Percentiles rank a stretch among this genome's conserved stretches.
These are phyloP conservation scores for Emergomyces orientalis DNA, from an alignment of 2,329 filamentous ascomycete genomes.

Conservation along the genomic window DNA sequence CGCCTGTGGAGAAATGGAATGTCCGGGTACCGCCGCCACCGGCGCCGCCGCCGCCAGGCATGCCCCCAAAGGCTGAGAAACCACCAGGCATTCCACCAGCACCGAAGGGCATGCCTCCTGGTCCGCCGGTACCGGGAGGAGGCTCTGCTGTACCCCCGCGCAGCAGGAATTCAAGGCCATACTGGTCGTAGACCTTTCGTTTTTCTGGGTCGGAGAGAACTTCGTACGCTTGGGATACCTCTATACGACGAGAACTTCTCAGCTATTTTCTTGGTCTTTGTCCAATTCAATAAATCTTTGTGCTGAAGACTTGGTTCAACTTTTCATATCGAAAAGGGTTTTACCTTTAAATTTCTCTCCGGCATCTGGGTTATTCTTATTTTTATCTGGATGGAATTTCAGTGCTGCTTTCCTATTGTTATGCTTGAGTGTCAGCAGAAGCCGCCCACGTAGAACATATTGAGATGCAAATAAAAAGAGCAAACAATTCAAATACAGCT, in stretches of 20 bases:
- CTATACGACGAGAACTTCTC: constrained; percentile 36
- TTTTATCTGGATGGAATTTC: constrained; percentile 96
- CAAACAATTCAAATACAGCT: background rate
- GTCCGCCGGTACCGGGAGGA: constrained; percentile 45
- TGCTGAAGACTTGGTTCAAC: background rate
- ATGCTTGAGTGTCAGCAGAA: constrained; percentile 10
- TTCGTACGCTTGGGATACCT: constrained; percentile 94
- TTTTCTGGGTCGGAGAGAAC: constrained; percentile 96
- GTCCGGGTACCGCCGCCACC: constrained; percentile 39
- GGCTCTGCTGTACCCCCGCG: constrained; percentile 65
- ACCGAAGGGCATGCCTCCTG: constrained; percentile 33
- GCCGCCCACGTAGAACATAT: background rate
- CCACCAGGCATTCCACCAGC: constrained; percentile 49
- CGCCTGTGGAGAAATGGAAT: constrained; percentile 42
- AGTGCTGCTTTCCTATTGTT: constrained; percentile 66
- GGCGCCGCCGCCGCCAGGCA: constrained; percentile 43
- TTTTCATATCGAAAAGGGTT: constrained; percentile 10
- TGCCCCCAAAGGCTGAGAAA: constrained; percentile 43
- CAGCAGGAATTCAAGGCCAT: constrained; percentile 84
- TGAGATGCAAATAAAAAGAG: background rate
- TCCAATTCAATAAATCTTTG: background rate
- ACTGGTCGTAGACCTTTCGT: constrained; percentile 89
- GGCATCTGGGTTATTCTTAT: constrained; percentile 78
- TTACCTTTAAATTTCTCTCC: constrained; percentile 85
- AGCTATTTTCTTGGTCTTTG: constrained; percentile 10